Conservation (phyloP, 306 rosid genomes). For the Pterocarpus macrocarpus region DNA sequence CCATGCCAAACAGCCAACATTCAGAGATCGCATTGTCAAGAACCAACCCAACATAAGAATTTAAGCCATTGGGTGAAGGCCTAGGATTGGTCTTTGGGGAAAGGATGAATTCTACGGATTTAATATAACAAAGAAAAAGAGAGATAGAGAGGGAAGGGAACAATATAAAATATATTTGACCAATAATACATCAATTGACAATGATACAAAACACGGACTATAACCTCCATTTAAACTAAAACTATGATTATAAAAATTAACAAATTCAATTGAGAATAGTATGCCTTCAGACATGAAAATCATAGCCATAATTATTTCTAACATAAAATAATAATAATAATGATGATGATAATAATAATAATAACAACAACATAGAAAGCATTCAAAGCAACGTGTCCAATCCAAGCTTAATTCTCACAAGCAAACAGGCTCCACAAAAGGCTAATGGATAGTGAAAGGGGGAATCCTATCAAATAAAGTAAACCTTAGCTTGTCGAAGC, state of each 20-base stretch:
- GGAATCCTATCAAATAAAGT: constrained; percentile 36
- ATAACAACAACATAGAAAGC: neutral
- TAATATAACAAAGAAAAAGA: neutral
- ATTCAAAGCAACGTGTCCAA: neutral
- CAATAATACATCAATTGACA: neutral
- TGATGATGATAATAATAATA: no score
- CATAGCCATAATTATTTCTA: neutral
- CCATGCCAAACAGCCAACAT: neutral
- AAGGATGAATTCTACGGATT: neutral
- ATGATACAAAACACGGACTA: neutral
- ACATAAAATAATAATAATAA: neutral
- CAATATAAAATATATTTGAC: neutral
- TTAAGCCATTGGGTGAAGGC: neutral
- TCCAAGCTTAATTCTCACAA: neutral
- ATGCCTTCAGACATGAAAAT: neutral
- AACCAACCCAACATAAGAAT: neutral
- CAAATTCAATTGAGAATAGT: neutral
- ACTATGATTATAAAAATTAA: neutral
- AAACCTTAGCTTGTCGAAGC: constrained; percentile 96
- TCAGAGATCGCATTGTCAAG: neutral
- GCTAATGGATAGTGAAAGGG: neutral
- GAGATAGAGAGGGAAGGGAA: neutral
- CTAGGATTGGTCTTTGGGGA: neutral
- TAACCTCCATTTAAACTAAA: neutral
- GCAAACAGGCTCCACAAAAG: neutral